phyloP scores from a whole-genome alignment of 1,284 basidiomycete species.

The Tilletia horrida region DNA sequence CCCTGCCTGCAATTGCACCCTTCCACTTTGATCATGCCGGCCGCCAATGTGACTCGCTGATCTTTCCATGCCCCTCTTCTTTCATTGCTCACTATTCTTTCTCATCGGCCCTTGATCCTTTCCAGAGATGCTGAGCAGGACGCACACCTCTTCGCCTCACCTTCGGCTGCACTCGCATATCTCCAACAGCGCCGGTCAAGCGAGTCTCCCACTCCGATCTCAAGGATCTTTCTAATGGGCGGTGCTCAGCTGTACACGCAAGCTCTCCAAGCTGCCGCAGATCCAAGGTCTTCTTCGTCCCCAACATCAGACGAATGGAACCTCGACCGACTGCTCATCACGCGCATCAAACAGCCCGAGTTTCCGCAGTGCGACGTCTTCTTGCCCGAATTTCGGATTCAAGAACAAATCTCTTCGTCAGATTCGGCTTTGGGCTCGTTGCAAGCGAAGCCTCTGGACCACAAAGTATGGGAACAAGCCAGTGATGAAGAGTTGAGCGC shows the following conservation, averaged over 20 bases:
- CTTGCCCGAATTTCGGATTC: conserved; percentile 69
- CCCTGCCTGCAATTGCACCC: too few relatives aligned
- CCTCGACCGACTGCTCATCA: conserved; percentile 64
- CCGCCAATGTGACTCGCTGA: too few relatives aligned
- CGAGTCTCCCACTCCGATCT: conserved; percentile 16
- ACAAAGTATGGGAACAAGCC: not conserved
- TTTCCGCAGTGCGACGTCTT: conserved; percentile 82
- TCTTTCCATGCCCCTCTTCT: too few relatives aligned
- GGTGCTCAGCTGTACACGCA: conserved; percentile 80
- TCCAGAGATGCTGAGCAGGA: conserved; percentile 8
- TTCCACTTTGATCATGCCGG: too few relatives aligned
- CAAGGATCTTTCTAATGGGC: conserved; percentile 75
- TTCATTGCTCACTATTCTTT: too few relatives aligned
- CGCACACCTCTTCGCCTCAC: conserved; percentile 17
- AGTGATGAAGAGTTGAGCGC: not conserved
- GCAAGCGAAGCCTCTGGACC: not conserved
- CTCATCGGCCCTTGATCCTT: too few relatives aligned
- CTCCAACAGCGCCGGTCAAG: conserved; percentile 23
- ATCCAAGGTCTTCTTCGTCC: not conserved
- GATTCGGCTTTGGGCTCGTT: not conserved
- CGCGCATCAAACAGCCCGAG: conserved; percentile 71
- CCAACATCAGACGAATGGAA: not conserved
- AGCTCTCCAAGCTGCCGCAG: conserved; percentile 58
- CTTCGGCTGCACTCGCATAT: not conserved
- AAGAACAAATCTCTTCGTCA: conserved; percentile 21